Percentiles rank a stretch among this genome's conserved stretches.
Evolutionary conservation across 305 asterid genomes (phyloP).

Genomic region (Striga hermonthica): DNA sequence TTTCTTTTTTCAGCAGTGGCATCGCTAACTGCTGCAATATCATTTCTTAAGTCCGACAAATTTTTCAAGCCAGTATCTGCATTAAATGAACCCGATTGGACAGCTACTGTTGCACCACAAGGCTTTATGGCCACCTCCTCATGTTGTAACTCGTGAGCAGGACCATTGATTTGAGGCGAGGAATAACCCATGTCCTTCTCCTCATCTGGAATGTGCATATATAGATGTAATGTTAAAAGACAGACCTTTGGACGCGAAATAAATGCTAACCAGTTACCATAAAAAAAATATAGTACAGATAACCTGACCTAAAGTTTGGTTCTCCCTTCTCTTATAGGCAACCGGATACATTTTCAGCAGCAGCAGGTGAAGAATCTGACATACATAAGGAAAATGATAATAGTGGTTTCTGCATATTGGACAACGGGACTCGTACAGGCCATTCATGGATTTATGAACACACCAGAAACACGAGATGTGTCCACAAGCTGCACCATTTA

Average conservation of each 20-base stretch:
- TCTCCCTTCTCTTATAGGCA: conserved; percentile 43
- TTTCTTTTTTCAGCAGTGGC: conserved; percentile 22
- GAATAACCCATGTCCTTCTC: conserved; percentile 37
- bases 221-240: not conserved
- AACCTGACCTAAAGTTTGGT: conserved; percentile 43
- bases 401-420: conserved; percentile 49
- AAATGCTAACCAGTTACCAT: conserved; percentile 16
- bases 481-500: conserved; percentile 47
- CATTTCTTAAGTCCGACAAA: conserved; percentile 12
- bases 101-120: conserved; percentile 11
- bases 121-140: conserved; percentile 16
- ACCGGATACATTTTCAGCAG: conserved; percentile 46
- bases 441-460: conserved; percentile 46
- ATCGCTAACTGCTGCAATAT: conserved; percentile 18
- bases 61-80: conserved; percentile 19
- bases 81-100: conserved; percentile 5
- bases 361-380: conserved; percentile 48
- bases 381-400: conserved; percentile 47
- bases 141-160: conserved; percentile 20
- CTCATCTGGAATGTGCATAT: conserved; percentile 37
- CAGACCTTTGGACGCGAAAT: conserved; percentile 6
- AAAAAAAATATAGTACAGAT: conserved; percentile 9
- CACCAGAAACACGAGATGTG: conserved; percentile 65
- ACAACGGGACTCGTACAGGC: conserved; percentile 42
- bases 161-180: conserved; percentile 42